Conservation (phyloP, 441 rosid species). For the Gossypium schwendimanii region DNA sequence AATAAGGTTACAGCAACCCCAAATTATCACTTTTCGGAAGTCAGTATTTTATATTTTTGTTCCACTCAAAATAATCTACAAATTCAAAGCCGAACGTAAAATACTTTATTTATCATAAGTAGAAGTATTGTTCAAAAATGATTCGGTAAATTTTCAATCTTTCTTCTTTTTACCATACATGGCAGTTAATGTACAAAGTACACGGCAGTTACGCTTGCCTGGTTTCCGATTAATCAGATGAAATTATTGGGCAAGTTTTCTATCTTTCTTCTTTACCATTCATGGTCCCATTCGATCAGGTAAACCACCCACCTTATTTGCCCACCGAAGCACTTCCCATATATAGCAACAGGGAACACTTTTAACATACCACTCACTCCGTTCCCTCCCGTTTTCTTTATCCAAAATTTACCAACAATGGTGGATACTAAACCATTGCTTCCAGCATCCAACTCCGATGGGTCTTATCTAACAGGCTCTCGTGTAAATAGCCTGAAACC, state of each 20-base stretch:
- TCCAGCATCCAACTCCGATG: slow-evolving; percentile 23
- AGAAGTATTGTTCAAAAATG: neutral
- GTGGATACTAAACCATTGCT: slow-evolving; percentile 20
- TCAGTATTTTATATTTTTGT: no score
- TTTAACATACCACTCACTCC: no score
- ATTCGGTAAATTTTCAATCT: neutral
- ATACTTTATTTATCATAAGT: no score
- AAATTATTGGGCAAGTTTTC: neutral
- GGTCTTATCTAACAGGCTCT: neutral
- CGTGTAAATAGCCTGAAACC: slow-evolving; percentile 18
- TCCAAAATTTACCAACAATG: slow-evolving; percentile 12
- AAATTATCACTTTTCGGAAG: no score
- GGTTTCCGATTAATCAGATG: neutral
- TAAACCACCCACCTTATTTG: neutral
- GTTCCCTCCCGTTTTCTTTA: neutral
- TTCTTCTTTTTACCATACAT: neutral
- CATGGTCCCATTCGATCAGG: neutral
- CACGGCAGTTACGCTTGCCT: neutral
- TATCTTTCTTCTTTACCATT: neutral
- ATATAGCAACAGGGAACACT: neutral
- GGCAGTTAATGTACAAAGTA: neutral
- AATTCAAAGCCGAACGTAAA: no score
- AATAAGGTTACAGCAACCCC: no score
- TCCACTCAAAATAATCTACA: no score
- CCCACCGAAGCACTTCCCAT: neutral